These are phyloP conservation scores for Cajanus cajan DNA, from an alignment of 306 rosid genomes.

Conservation along the genomic window DNA sequence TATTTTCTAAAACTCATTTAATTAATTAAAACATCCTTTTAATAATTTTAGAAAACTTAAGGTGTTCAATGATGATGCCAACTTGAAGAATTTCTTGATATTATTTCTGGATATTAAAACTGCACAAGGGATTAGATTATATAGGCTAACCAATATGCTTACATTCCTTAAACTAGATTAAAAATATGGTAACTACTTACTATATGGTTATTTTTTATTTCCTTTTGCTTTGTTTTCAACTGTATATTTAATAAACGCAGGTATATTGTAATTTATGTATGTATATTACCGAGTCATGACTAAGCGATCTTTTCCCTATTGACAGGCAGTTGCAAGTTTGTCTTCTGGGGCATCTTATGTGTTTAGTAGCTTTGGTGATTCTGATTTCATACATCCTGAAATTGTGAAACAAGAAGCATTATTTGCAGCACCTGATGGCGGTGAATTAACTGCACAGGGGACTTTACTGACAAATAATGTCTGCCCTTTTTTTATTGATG, in stretches of 20 bases:
- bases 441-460: slow-evolving; percentile 30
- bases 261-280: slow-evolving; percentile 17
- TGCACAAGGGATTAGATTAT: not conserved
- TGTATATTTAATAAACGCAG: not conserved
- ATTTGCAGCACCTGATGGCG: slow-evolving; percentile 39
- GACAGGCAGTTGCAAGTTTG: slow-evolving; percentile 63
- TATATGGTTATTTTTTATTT: not conserved
- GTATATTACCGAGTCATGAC: slow-evolving; percentile 32
- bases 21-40: too few relatives aligned
- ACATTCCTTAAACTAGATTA: not conserved
- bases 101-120: not conserved
- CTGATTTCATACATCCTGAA: slow-evolving; percentile 39
- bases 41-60: too few relatives aligned
- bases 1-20: too few relatives aligned
- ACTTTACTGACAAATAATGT: slow-evolving; percentile 37
- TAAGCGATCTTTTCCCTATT: slow-evolving; percentile 30
- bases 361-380: slow-evolving; percentile 37
- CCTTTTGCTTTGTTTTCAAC: not conserved
- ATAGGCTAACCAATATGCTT: not conserved
- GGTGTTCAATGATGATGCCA: too few relatives aligned
- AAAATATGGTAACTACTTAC: not conserved
- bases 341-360: slow-evolving; percentile 48
- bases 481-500: slow-evolving; percentile 41
- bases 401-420: slow-evolving; percentile 42
- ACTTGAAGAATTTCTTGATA: not conserved